These are phyloP conservation scores for Auricularia cornea DNA, from an alignment of 768 basidiomycete species.

Conservation along the genomic window DNA sequence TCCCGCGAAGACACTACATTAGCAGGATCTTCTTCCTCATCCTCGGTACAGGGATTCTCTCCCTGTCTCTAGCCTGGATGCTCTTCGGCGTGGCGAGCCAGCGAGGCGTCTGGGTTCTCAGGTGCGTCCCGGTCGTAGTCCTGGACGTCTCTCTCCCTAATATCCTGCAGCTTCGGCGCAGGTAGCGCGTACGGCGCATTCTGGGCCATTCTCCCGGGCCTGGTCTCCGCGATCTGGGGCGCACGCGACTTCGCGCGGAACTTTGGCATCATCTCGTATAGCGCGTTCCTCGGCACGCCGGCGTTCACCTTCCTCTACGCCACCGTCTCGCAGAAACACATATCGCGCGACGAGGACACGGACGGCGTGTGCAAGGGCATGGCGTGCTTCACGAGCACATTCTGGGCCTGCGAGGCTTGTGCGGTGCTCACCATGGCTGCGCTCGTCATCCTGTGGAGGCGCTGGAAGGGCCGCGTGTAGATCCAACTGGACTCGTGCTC, in stretches of 20 bases:
- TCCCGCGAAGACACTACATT: slow-evolving; percentile 42
- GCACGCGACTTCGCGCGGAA: slow-evolving; percentile 62
- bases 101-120: slow-evolving; percentile 57
- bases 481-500: neutral
- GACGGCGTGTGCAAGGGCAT: slow-evolving; percentile 44
- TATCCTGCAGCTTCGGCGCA: slow-evolving; percentile 43
- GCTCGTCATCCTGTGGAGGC: slow-evolving; percentile 48
- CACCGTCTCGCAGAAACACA: slow-evolving; percentile 48
- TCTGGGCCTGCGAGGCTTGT: slow-evolving; percentile 39
- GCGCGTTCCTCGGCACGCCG: slow-evolving; percentile 68
- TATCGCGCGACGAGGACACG: slow-evolving; percentile 21
- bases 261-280: slow-evolving; percentile 63
- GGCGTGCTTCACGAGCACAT: slow-evolving; percentile 60
- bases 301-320: slow-evolving; percentile 76
- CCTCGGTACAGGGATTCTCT: slow-evolving; percentile 39
- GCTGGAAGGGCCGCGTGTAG: slow-evolving; percentile 53
- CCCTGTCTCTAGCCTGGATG: slow-evolving; percentile 46
- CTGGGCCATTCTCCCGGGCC: slow-evolving; percentile 69
- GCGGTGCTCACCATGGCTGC: slow-evolving; percentile 37
- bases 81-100: slow-evolving; percentile 39
- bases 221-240: slow-evolving; percentile 69
- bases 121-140: slow-evolving; percentile 31
- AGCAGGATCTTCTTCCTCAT: slow-evolving; percentile 58
- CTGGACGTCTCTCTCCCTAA: neutral
- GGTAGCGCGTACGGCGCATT: slow-evolving; percentile 62